Evolutionary conservation across 805 yeast genomes (phyloP).

Genomic region (Candida gorgasii): DNA sequence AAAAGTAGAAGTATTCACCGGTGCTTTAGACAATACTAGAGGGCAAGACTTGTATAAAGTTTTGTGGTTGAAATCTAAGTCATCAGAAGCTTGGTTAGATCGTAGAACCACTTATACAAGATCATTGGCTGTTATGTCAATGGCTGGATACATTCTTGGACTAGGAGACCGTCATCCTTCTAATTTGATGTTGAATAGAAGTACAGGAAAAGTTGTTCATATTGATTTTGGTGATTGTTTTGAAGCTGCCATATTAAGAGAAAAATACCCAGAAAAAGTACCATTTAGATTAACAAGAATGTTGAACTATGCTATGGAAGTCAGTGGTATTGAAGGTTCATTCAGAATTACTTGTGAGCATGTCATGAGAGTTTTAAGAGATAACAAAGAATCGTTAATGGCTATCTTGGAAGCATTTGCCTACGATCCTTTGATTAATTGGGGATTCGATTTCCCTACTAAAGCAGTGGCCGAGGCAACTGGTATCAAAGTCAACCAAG

Average conservation of each 20-base stretch:
- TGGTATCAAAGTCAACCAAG: slow-evolving; percentile 65
- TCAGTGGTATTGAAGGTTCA: slow-evolving; percentile 96
- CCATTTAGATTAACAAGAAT: slow-evolving; percentile 96
- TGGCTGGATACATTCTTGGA: slow-evolving; percentile 97
- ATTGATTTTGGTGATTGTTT: slow-evolving; percentile 99
- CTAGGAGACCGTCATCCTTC: slow-evolving; percentile 98
- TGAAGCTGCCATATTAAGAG: slow-evolving; percentile 95
- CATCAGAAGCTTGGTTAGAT: slow-evolving; percentile 97
- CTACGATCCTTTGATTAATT: slow-evolving; percentile 94
- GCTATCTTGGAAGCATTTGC: slow-evolving; percentile 98
- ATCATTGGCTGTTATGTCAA: slow-evolving; percentile 96
- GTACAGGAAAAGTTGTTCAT: slow-evolving; percentile 94
- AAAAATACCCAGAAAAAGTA: slow-evolving; percentile 96
- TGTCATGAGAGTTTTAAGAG: slow-evolving; percentile 92
- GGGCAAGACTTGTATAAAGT: slow-evolving; percentile 97
- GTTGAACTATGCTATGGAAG: slow-evolving; percentile 98
- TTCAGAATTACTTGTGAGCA: slow-evolving; percentile 95
- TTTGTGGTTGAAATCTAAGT: slow-evolving; percentile 91
- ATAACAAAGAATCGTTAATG: slow-evolving; percentile 93
- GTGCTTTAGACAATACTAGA: slow-evolving; percentile 90
- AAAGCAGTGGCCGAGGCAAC: slow-evolving; percentile 74
- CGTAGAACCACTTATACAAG: slow-evolving; percentile 95
- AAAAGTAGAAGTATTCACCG: slow-evolving; percentile 94
- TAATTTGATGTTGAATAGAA: slow-evolving; percentile 89
- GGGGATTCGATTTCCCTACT: slow-evolving; percentile 96